These are phyloP conservation scores for Echinosophora koreensis DNA, from an alignment of 306 rosid species.

Conservation along the genomic window DNA sequence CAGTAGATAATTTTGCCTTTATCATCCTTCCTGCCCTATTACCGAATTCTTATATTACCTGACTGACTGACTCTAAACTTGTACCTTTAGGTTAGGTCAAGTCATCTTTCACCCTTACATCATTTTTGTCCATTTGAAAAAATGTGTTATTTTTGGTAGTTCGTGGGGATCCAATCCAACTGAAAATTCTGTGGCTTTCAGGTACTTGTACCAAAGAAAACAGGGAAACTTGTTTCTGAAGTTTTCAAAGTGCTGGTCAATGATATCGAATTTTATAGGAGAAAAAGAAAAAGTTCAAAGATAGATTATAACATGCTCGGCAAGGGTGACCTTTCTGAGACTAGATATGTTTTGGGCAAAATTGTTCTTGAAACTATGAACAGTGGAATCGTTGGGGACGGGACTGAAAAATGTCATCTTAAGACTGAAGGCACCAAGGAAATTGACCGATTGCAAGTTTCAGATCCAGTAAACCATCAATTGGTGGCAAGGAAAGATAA, in stretches of 20 bases:
- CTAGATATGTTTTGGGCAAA: constrained; percentile 77
- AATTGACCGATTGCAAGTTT: constrained; percentile 36
- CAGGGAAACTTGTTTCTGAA: constrained; percentile 54
- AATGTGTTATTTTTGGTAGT: constrained; percentile 40
- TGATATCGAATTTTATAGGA: constrained; percentile 53
- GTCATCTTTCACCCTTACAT: constrained; percentile 27
- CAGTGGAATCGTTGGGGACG: constrained; percentile 47
- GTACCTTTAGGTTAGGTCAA: constrained; percentile 6
- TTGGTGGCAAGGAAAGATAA: constrained; percentile 41
- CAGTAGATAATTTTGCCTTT: constrained; percentile 34
- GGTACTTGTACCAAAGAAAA: constrained; percentile 71
- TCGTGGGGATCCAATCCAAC: constrained; percentile 39
- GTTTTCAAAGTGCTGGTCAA: constrained; percentile 61
- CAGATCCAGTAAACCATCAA: constrained; percentile 46
- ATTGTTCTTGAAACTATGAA: constrained; percentile 78
- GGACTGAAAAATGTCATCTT: constrained; percentile 44
- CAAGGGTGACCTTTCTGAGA: constrained; percentile 64
- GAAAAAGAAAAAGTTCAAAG: constrained; percentile 53
- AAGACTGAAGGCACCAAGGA: constrained; percentile 45
- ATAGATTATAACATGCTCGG: constrained; percentile 66
- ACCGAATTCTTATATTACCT: constrained; percentile 15
- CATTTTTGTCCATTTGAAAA: constrained; percentile 32
- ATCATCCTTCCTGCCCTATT: constrained; percentile 27
- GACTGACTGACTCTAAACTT: constrained; percentile 18
- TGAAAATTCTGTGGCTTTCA: constrained; percentile 53